These are phyloP conservation scores for Leccinum truebloodii DNA, from an alignment of 768 basidiomycete genomes.

Conservation along the genomic window DNA sequence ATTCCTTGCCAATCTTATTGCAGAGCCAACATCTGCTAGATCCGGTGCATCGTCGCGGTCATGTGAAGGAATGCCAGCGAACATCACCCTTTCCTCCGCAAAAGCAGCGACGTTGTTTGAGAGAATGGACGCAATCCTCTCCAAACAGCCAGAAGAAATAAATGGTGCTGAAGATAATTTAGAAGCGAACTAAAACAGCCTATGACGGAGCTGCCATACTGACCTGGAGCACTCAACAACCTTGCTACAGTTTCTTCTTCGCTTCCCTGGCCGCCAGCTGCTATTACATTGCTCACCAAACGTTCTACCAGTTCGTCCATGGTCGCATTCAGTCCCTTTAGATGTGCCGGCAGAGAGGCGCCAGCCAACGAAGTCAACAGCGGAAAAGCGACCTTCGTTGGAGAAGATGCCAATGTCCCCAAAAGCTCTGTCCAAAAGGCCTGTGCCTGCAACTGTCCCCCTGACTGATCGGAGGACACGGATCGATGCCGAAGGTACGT, in stretches of 20 bases:
- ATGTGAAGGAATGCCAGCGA: slow-evolving; percentile 11
- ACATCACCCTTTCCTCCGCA: slow-evolving; percentile 15
- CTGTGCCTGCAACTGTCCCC: slow-evolving; percentile 17
- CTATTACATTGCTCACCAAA: slow-evolving; percentile 13
- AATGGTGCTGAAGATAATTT: slow-evolving; percentile 18
- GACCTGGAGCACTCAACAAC: slow-evolving; percentile 25
- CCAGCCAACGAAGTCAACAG: slow-evolving; percentile 45
- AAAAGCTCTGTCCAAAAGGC: slow-evolving; percentile 39
- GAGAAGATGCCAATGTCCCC: slow-evolving; percentile 36
- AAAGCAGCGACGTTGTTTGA: slow-evolving; percentile 16
- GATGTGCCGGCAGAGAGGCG: slow-evolving; percentile 42
- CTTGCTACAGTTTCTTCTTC: slow-evolving; percentile 3
- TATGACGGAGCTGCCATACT: slow-evolving; percentile 9
- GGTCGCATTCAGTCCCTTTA: slow-evolving; percentile 45
- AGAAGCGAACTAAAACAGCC: neutral
- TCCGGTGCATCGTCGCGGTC: slow-evolving; percentile 2
- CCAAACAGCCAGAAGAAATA: slow-evolving; percentile 22
- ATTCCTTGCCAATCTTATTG: slow-evolving; percentile 15
- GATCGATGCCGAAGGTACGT: slow-evolving; percentile 46
- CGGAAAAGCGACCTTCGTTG: slow-evolving; percentile 33
- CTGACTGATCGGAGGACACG: slow-evolving; percentile 5
- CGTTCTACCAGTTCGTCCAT: slow-evolving; percentile 45
- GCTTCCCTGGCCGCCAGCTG: neutral
- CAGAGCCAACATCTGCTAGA: slow-evolving; percentile 1
- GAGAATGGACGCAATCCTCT: slow-evolving; percentile 17